phyloP scores from a whole-genome alignment of 139 green algal genomes.

The Chlorella vulgaris region DNA sequence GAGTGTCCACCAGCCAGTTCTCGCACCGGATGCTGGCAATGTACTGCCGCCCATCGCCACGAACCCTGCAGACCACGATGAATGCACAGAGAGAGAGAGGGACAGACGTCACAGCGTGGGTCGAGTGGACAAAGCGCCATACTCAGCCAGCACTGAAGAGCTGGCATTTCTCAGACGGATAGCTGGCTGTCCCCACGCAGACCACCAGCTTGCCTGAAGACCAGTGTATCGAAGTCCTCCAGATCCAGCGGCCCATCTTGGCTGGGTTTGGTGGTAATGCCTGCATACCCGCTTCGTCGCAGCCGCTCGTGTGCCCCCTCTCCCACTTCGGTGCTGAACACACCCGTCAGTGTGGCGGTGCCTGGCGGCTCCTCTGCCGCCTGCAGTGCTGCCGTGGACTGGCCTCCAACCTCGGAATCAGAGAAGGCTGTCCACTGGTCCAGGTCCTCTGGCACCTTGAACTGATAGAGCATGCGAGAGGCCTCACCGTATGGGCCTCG shows the following conservation, averaged over 20 bases:
- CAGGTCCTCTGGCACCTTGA: slow-evolving; percentile 44
- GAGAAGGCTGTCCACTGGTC: slow-evolving; percentile 46
- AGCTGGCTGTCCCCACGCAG: background rate
- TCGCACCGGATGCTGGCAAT: slow-evolving; percentile 62
- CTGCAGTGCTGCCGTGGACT: slow-evolving; percentile 40
- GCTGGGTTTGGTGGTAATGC: slow-evolving; percentile 37
- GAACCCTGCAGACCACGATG: slow-evolving; percentile 31
- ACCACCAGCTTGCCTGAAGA: slow-evolving; percentile 32
- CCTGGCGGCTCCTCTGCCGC: slow-evolving; percentile 9
- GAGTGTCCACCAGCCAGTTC: slow-evolving; percentile 61
- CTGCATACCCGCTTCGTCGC: slow-evolving; percentile 56
- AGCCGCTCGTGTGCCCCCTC: slow-evolving; percentile 31
- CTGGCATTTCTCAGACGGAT: background rate
- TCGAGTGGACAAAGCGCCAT: too few species aligned
- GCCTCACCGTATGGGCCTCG: slow-evolving; percentile 5
- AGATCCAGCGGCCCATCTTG: slow-evolving; percentile 36
- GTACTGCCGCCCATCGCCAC: slow-evolving; percentile 62
- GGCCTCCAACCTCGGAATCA: slow-evolving; percentile 46
- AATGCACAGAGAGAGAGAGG: background rate
- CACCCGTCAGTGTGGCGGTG: slow-evolving; percentile 41
- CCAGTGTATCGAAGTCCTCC: slow-evolving; percentile 53
- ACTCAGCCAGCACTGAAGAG: too few species aligned
- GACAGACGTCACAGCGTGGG: too few species aligned
- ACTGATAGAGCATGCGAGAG: slow-evolving; percentile 39
- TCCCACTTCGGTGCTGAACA: slow-evolving; percentile 35